These are phyloP conservation scores for Lasiodiplodia theobromae DNA, from an alignment of 2,329 filamentous ascomycete species.

Conservation along the genomic window DNA sequence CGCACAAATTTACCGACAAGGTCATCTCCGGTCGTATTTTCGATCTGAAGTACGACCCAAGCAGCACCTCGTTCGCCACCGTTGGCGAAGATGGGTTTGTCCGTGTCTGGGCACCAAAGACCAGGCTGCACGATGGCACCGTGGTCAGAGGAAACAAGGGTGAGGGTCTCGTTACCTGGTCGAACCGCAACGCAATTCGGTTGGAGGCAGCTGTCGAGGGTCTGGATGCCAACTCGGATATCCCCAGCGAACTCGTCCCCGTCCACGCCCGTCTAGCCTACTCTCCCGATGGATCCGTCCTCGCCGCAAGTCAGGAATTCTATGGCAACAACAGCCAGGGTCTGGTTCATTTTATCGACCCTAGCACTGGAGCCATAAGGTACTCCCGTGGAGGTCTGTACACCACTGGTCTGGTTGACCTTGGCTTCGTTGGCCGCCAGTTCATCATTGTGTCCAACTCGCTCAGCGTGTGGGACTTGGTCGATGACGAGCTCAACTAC, in stretches of 20 bases:
- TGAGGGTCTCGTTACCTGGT: slow-evolving; percentile 75
- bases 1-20: slow-evolving; percentile 67
- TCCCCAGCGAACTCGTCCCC: slow-evolving; percentile 44
- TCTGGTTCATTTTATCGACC: slow-evolving; percentile 78
- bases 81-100: slow-evolving; percentile 81
- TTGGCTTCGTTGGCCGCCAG: slow-evolving; percentile 75
- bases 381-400: slow-evolving; percentile 73
- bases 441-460: slow-evolving; percentile 77
- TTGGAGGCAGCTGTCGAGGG: slow-evolving; percentile 49
- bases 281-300: slow-evolving; percentile 58
- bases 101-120: slow-evolving; percentile 81
- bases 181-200: slow-evolving; percentile 65
- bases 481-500: slow-evolving; percentile 76
- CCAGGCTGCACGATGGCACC: slow-evolving; percentile 72
- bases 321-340: slow-evolving; percentile 57
- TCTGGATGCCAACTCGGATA: slow-evolving; percentile 35
- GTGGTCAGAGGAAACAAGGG: slow-evolving; percentile 60
- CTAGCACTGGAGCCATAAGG: slow-evolving; percentile 70
- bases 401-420: slow-evolving; percentile 68
- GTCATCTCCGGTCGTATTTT: slow-evolving; percentile 66
- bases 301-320: slow-evolving; percentile 45
- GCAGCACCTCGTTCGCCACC: slow-evolving; percentile 77
- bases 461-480: slow-evolving; percentile 82
- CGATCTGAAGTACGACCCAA: slow-evolving; percentile 75
- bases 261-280: slow-evolving; percentile 74